These are phyloP conservation scores for Diaporthe sp. DNA, from an alignment of 2,329 filamentous ascomycete species.

Conservation along the genomic window DNA sequence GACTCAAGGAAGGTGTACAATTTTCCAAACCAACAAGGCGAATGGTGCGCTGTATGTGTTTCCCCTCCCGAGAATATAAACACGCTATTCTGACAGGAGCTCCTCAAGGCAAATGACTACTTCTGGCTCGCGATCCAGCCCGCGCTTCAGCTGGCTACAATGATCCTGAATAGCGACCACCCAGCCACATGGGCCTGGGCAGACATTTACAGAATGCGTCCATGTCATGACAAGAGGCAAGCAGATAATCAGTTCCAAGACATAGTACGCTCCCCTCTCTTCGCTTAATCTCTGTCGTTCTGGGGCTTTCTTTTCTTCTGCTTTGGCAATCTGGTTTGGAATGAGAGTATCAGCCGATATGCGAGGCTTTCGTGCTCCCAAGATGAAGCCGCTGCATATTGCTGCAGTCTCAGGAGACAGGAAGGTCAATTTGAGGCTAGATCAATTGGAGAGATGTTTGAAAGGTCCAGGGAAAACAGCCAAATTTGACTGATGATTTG, in stretches of 20 bases:
- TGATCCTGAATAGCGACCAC: constrained; percentile 32
- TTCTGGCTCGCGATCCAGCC: constrained; percentile 37
- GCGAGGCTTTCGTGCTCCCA: no score
- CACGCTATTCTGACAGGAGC: neutral
- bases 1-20: constrained; percentile 28
- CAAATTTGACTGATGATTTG: neutral
- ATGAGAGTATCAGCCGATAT: neutral
- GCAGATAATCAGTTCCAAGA: neutral
- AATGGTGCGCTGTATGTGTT: constrained; percentile 27
- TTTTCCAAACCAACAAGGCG: constrained; percentile 31
- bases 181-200: constrained; percentile 32
- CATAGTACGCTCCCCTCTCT: neutral
- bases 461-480: neutral
- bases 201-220: constrained; percentile 28
- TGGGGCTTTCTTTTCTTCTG: fast-evolving
- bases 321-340: neutral
- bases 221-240: neutral
- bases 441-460: neutral
- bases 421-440: neutral
- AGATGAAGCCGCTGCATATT: neutral
- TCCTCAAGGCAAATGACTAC: constrained; percentile 15
- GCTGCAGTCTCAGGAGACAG: neutral
- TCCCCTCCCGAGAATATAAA: no score
- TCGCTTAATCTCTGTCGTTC: neutral
- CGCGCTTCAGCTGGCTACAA: constrained; percentile 33